Evolutionary conservation across 1,284 basidiomycete species (phyloP), one percentile per base, ranked within the genome.

Genomic region (Hemileia vastatrix): DNA sequence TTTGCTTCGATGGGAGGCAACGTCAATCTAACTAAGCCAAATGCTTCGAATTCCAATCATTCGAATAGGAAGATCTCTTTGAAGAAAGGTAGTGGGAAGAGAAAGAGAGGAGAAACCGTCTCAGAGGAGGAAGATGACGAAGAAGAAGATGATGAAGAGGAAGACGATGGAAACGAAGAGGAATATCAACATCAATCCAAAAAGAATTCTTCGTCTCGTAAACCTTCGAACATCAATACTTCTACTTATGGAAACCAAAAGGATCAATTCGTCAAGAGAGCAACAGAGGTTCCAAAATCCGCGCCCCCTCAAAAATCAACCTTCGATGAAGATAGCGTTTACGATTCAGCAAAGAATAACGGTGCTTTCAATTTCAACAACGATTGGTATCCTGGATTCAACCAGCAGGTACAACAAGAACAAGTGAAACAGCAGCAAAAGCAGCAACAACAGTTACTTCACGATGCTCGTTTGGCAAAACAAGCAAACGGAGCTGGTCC

Each of bases 11-110:
- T 21, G 6, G 24, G 31, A 36, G 31, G 45, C 44, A 62, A 64
- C 48, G 64, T 67, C 54, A 68, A 67, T 33, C 66, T 65, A 11
- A 67, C 58, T 49, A 24, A 67, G 54, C 61, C 67, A 43, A 65
- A 54, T 53, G 67, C 36, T 27, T 27, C 27, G 27, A 27, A 27
- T 27, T 27, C 27, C 27, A 27, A 27, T 27, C 27, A 27, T 27
- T 27, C 27, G 27, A 27, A 27, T 27, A 27, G 27, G 27, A 27
- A 27, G 27, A 27, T 27, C 27, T 27, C 27, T 27, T 27, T 27
- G 27, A 27, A 27, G 27, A 27, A 27, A 27, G 27, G 27, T 27
- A 27, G 27, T 27, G 27, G 27, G 27, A 40, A 40, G 36, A 40
- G 36, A 40, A 9, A 40, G 15, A 40, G 15, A 15, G 36, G 8